phyloP scores from a whole-genome alignment of 2,329 filamentous ascomycete genomes.

The Zymoseptoria ardabiliae region DNA sequence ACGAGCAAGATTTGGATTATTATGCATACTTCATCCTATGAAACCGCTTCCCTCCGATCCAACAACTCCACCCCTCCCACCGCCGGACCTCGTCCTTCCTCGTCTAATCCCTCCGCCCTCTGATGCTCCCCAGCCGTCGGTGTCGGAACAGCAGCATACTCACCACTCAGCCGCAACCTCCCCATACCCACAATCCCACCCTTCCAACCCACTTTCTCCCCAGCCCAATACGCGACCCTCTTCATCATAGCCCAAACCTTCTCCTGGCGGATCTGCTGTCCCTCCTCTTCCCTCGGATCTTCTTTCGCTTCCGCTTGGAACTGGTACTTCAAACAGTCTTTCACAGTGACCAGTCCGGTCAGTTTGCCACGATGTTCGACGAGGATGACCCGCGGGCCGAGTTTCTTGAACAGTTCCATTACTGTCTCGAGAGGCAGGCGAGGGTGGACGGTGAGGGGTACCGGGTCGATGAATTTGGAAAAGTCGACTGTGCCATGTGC shows the following conservation, averaged over 20 bases:
- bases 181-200: conserved; percentile 19
- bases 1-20: background rate
- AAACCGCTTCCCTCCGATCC: conserved; percentile 27
- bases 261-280: conserved; percentile 53
- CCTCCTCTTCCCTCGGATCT: conserved; percentile 55
- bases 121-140: conserved; percentile 1
- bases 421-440: conserved; percentile 88
- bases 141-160: conserved; percentile 3
- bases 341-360: conserved; percentile 82
- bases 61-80: conserved; percentile 30
- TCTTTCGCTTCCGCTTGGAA: conserved; percentile 90
- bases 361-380: conserved; percentile 84
- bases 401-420: conserved; percentile 98
- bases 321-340: conserved; percentile 95
- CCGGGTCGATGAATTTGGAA: conserved; percentile 78
- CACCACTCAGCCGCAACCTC: conserved; percentile 1
- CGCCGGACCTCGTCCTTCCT: conserved; percentile 13
- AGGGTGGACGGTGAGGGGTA: conserved; percentile 84
- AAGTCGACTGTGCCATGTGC: conserved; percentile 58
- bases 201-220: conserved; percentile 11
- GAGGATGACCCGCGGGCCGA: conserved; percentile 86
- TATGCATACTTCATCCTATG: background rate
- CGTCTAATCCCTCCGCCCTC: conserved; percentile 6
- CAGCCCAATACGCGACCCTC: conserved; percentile 24
- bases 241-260: conserved; percentile 49